A percentile compares a stretch with the other conserved stretches of the same genome.
phyloP scores from a whole-genome alignment of 768 basidiomycete genomes.

The Trametes coccinea region DNA sequence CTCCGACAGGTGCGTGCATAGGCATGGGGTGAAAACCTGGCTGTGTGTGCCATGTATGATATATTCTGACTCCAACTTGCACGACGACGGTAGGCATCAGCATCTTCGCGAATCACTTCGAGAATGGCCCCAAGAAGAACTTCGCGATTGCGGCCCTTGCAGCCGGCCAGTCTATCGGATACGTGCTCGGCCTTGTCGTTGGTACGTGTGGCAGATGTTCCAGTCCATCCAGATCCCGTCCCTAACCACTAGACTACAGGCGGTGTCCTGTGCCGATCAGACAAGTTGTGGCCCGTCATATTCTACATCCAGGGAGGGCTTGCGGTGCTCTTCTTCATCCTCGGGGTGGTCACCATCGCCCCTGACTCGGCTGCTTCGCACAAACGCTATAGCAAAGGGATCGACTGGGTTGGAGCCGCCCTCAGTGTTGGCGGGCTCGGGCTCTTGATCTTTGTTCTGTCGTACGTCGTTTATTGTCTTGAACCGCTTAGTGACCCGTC shows the following conservation, averaged over 20 bases:
- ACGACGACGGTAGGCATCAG: constrained; percentile 16
- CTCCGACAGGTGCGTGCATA: constrained; percentile 30
- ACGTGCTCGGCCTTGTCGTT: constrained; percentile 35
- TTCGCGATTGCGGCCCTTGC: constrained; percentile 36
- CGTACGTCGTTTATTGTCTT: constrained; percentile 21
- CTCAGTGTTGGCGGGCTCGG: constrained; percentile 36
- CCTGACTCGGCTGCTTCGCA: constrained; percentile 10
- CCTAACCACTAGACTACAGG: constrained; percentile 19
- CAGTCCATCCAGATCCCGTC: too few relatives aligned
- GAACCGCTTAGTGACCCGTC: too few relatives aligned
- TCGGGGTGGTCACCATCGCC: constrained; percentile 29
- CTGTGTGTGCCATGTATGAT: background rate
- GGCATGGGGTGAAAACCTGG: too few relatives aligned
- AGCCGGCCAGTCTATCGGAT: constrained; percentile 37
- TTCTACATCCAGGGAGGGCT: constrained; percentile 38
- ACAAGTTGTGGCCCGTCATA: constrained; percentile 35
- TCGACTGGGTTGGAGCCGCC: constrained; percentile 38
- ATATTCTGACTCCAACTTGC: too few relatives aligned
- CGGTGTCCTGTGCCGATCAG: constrained; percentile 34
- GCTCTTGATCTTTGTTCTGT: constrained; percentile 36
- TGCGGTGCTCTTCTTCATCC: constrained; percentile 28
- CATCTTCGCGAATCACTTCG: constrained; percentile 34
- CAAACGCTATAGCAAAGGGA: constrained; percentile 33
- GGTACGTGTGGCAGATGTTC: constrained; percentile 21
- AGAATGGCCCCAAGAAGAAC: constrained; percentile 33